Percentiles rank a stretch among this genome's conserved stretches.
Evolutionary conservation across 163 green algal species (phyloP).

Genomic region (Chloromonas sp.): DNA sequence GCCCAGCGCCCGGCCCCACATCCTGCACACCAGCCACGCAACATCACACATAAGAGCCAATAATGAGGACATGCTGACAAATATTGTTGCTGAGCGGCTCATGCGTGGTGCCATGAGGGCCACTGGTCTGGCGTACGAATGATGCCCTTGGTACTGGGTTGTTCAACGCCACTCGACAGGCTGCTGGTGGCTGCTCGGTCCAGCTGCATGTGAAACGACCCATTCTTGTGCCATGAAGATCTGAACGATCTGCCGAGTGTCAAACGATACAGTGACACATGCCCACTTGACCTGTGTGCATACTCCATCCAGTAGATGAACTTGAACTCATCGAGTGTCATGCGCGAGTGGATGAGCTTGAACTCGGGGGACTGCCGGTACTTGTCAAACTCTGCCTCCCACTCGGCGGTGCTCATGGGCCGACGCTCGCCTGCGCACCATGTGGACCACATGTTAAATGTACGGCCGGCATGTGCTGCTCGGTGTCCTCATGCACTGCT

Average conservation of each 20-base stretch:
- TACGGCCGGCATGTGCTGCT: no score
- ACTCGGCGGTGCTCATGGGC: constrained; percentile 61
- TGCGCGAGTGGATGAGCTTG: constrained; percentile 67
- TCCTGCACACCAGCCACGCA: constrained; percentile 49
- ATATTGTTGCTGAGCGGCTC: no score
- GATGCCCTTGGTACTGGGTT: no score
- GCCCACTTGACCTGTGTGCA: constrained; percentile 35
- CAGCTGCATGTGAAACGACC: no score
- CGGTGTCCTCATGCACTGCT: background rate
- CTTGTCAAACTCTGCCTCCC: constrained; percentile 84
- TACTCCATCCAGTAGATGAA: constrained; percentile 96
- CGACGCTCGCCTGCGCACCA: constrained; percentile 43
- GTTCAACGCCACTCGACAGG: no score
- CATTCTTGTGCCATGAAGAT: no score
- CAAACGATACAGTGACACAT: background rate
- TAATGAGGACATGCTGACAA: no score
- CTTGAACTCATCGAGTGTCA: constrained; percentile 96
- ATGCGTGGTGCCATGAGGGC: no score
- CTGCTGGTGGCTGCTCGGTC: no score
- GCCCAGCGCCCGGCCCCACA: constrained; percentile 90
- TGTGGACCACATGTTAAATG: background rate
- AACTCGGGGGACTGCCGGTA: constrained; percentile 90
- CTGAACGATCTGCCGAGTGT: no score
- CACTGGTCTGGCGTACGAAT: no score
- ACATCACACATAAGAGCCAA: no score